Conservation (phyloP, 2,329 filamentous ascomycete genomes). For the Blastomyces parvus region DNA sequence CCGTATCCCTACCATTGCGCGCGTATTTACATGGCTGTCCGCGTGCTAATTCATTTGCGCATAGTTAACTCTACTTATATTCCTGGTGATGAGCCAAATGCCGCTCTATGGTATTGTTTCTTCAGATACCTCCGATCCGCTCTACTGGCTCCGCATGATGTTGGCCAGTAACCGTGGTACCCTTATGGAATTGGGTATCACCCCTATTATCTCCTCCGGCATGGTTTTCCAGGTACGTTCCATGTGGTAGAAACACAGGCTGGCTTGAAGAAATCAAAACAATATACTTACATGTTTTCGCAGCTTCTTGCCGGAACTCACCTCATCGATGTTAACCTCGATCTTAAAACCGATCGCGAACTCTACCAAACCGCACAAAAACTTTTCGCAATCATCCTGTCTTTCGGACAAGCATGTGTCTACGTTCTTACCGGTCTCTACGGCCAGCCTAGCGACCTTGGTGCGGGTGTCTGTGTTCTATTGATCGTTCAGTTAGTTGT, state of each 20-base stretch:
- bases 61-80: constrained; percentile 83
- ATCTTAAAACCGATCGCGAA: constrained; percentile 99
- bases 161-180: constrained; percentile 97
- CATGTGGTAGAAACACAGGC: neutral
- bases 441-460: constrained; percentile 90
- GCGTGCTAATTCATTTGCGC: constrained; percentile 15
- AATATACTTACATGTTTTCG: constrained; percentile 6
- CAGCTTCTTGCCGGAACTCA: constrained; percentile 94
- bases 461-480: constrained; percentile 95
- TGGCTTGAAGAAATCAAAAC: neutral
- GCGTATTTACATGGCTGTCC: constrained; percentile 6
- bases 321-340: constrained; percentile 99
- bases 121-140: constrained; percentile 92
- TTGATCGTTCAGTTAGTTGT: constrained; percentile 96
- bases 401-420: constrained; percentile 93
- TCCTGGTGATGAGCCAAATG: constrained; percentile 99
- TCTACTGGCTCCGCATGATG: constrained; percentile 99
- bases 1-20: constrained; percentile 6
- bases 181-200: constrained; percentile 92
- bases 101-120: constrained; percentile 98
- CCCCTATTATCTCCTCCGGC: constrained; percentile 97
- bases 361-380: constrained; percentile 99
- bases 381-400: constrained; percentile 94
- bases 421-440: constrained; percentile 98
- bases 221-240: constrained; percentile 83